Percentiles rank a stretch among this genome's conserved stretches.
phyloP scores from a whole-genome alignment of 495 filamentous ascomycete species.

The Neurospora terricola region DNA sequence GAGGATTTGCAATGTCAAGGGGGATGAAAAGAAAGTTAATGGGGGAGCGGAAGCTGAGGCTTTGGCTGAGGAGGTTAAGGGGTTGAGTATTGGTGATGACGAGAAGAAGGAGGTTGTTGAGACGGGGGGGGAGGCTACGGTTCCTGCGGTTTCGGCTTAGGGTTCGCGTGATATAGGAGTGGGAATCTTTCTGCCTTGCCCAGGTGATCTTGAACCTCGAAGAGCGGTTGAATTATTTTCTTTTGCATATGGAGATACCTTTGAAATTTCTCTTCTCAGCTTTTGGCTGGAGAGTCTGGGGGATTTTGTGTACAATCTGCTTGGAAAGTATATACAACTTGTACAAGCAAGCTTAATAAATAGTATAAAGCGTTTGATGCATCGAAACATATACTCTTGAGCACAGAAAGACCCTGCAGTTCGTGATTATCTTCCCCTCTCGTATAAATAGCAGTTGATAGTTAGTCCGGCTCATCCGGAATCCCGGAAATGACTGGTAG shows the following conservation, averaged over 20 bases:
- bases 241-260: neutral
- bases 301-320: neutral
- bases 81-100: neutral
- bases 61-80: constrained; percentile 6
- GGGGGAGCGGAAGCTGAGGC: neutral
- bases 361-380: neutral
- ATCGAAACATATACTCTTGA: neutral
- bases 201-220: constrained; percentile 37
- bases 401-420: neutral
- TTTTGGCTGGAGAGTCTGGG: neutral
- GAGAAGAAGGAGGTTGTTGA: constrained; percentile 15
- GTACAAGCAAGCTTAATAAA: neutral
- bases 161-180: neutral
- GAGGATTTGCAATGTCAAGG: constrained; percentile 26
- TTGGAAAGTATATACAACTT: neutral
- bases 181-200: neutral
- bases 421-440: neutral
- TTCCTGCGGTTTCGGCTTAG: neutral
- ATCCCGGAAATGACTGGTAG: neutral
- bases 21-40: constrained; percentile 1
- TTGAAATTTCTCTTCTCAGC: neutral
- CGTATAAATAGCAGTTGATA: neutral
- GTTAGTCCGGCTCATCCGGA: neutral
- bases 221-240: no score
- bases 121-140: constrained; percentile 2